Conservation (phyloP, 768 basidiomycete genomes). For the Phanerochaete sordida region DNA sequence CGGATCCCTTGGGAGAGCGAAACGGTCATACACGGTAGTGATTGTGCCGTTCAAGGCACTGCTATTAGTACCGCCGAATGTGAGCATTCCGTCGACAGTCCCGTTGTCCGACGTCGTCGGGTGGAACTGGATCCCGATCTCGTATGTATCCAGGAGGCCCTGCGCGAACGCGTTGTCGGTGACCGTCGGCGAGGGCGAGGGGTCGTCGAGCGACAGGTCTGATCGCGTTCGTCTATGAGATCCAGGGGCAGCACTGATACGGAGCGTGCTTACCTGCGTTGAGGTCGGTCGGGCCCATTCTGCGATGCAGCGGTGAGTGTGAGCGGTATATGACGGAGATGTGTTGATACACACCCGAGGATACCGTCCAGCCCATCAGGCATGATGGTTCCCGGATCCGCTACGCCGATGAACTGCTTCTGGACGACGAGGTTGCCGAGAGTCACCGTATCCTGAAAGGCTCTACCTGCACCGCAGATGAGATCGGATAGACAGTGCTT, state of each 20-base stretch:
- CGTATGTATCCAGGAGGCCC: conserved; percentile 23
- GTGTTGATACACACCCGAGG: neutral
- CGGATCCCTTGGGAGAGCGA: neutral
- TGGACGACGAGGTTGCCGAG: conserved; percentile 37
- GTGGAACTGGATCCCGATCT: conserved; percentile 31
- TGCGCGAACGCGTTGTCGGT: conserved; percentile 30
- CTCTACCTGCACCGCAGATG: conserved; percentile 1
- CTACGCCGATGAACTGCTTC: conserved; percentile 6
- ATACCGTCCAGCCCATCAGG: conserved; percentile 7
- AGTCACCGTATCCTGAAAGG: conserved; percentile 35
- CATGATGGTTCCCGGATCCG: neutral
- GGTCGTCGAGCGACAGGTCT: too few species aligned
- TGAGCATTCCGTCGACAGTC: conserved; percentile 9
- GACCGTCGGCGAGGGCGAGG: conserved; percentile 35
- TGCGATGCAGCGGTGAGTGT: neutral
- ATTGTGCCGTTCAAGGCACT: conserved; percentile 14
- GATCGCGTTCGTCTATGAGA: too few species aligned
- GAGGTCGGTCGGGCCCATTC: conserved; percentile 44
- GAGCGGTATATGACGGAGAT: too few species aligned
- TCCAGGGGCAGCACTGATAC: too few species aligned
- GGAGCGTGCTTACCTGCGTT: conserved; percentile 22
- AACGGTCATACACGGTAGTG: conserved; percentile 11
- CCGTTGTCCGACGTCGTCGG: conserved; percentile 13
- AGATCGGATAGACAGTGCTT: too few species aligned
- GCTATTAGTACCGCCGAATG: conserved; percentile 6